Base-by-base conservation (phyloP, 2,329 filamentous ascomycete genomes). In the Esteya vermicola region DNA sequence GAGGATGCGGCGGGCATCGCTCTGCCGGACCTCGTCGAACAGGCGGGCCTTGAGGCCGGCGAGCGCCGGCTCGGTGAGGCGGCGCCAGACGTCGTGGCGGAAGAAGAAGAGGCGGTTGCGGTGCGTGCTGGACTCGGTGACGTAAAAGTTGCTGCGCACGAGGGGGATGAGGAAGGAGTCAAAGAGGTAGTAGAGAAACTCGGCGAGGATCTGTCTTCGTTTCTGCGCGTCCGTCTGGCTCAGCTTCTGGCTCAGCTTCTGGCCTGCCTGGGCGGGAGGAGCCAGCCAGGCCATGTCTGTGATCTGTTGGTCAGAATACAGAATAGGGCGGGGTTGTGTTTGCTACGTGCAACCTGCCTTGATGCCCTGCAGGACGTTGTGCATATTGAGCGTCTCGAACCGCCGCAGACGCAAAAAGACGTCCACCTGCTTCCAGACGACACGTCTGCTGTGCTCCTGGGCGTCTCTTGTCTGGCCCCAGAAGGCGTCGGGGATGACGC, bases 171-270 rank as follows among this genome's bases (percentile, higher is more conserved):
- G 54, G 19, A 95, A 67, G 0, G 88, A 95, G 57, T 98, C 91
- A 51, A 98, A 91, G 4, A 93, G 48, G 55, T 88, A 98, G 60
- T 95, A 96, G 7, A 96, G 52, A 43, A 96, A 78, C 55, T 98
- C 91, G 39, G 77, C 61, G 36, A 95, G 73, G 0, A 96, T 67
- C 52, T 95, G 83, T 21, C 63, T 65, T 10, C 88, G 78, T 57
- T 95, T 96, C 7, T 63, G 60, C 23, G 72, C 64, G 52, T 96
- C 89, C 0, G 80, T 78, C 43, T 68, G 64, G 44, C 81, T 81
- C 37, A 81, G 63, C 40, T 79, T 88, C n/a, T n/a, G n/a, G n/a
- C n/a, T n/a, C n/a, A n/a, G n/a, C n/a, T n/a, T n/a, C n/a, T n/a
- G n/a, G 9, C 56, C 52, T 3, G 54, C 57, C 13, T 55, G 50